Conservation (phyloP, 805 yeast genomes). For the Blastobotrys parvus region DNA sequence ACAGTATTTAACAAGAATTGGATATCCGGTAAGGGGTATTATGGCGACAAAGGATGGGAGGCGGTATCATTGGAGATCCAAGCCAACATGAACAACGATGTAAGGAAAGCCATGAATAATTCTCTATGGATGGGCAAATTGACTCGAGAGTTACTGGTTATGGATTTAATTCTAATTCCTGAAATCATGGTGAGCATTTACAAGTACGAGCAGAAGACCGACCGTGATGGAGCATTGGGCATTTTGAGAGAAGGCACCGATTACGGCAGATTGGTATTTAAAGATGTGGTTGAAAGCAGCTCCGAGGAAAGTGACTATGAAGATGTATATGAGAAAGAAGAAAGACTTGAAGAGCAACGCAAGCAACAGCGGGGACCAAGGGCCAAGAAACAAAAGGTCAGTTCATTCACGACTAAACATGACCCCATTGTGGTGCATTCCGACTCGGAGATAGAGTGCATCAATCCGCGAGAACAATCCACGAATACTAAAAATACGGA, state of each 20-base stretch:
- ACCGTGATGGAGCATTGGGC: not conserved
- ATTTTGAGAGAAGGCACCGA: not conserved
- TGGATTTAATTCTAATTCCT: constrained; percentile 1
- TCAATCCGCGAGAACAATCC: no score
- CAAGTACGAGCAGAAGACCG: not conserved
- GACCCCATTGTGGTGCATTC: no score
- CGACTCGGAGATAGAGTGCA: no score
- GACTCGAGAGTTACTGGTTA: not conserved
- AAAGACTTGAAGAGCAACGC: not conserved
- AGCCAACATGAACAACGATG: not conserved
- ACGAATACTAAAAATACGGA: no score
- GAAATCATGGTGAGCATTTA: not conserved
- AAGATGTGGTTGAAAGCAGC: not conserved
- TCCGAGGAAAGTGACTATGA: not conserved
- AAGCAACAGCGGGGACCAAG: not conserved
- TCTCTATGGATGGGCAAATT: constrained; percentile 1
- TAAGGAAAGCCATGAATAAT: not conserved
- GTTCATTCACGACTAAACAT: no score
- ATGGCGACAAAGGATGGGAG: constrained; percentile 2
- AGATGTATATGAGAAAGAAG: not conserved
- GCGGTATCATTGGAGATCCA: not conserved
- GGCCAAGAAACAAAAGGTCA: not conserved
- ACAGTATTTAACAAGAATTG: not conserved
- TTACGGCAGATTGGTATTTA: not conserved
- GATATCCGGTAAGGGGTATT: constrained; percentile 1